A percentile compares a stretch with the other conserved stretches of the same genome.
phyloP scores from a whole-genome alignment of 306 rosid species.

The Quercus robur region DNA sequence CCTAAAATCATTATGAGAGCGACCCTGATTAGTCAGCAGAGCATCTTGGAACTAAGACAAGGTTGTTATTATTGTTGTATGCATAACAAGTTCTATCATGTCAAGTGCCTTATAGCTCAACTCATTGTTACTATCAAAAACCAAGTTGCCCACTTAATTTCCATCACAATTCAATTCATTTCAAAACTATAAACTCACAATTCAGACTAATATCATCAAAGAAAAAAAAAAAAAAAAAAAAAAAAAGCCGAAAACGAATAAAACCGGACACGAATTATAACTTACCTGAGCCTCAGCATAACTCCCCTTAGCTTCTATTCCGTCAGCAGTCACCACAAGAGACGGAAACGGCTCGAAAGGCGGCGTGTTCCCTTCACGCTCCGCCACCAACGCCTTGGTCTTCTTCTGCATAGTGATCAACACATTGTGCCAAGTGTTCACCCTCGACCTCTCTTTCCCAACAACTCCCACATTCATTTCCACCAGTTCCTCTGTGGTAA shows the following conservation, averaged over 20 bases:
- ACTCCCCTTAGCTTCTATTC: constrained; percentile 72
- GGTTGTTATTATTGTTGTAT: no score
- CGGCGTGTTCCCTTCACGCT: constrained; percentile 54
- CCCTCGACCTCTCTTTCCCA: constrained; percentile 60
- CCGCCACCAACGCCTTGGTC: constrained; percentile 65
- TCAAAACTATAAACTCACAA: background rate
- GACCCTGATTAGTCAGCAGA: no score
- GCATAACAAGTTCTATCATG: no score
- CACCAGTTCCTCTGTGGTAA: constrained; percentile 63
- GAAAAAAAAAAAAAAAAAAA: background rate
- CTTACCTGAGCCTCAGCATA: constrained; percentile 95
- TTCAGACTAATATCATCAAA: background rate
- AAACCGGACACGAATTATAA: background rate
- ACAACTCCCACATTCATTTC: constrained; percentile 64
- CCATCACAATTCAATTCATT: background rate
- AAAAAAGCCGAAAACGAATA: background rate
- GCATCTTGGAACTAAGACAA: no score
- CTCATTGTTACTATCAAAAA: no score
- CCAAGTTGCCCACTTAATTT: no score
- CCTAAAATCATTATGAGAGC: no score
- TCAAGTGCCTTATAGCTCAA: no score
- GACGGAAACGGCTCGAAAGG: constrained; percentile 75
- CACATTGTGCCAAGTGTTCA: constrained; percentile 94
- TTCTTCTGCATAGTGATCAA: constrained; percentile 78
- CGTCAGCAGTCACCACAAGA: constrained; percentile 56